A percentile compares a stretch with the other conserved stretches of the same genome.
Evolutionary conservation across 2,329 filamentous ascomycete species (phyloP).

Genomic region (Diaporthe amygdali): DNA sequence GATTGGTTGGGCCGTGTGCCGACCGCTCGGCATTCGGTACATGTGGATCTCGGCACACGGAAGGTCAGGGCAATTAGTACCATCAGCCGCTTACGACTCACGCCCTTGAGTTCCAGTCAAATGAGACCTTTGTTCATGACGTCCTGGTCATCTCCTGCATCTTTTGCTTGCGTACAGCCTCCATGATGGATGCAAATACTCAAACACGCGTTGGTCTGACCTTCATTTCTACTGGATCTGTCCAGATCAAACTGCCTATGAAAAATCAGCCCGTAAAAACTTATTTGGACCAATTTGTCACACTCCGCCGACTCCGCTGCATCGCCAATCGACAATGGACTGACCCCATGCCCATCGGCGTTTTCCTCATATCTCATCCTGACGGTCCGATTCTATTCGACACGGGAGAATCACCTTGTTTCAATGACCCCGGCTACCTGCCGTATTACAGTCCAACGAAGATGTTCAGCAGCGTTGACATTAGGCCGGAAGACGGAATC

Average conservation of each 20-base stretch:
- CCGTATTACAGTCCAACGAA: slow-evolving; percentile 27
- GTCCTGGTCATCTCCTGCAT: not conserved
- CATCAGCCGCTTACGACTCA: not conserved
- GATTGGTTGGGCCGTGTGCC: too few species aligned
- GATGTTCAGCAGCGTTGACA: slow-evolving; percentile 17
- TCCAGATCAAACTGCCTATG: not conserved
- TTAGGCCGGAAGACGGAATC: slow-evolving; percentile 28
- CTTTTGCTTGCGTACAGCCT: not conserved
- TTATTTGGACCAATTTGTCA: slow-evolving; percentile 15
- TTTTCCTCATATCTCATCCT: slow-evolving; percentile 30
- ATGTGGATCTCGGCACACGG: not conserved
- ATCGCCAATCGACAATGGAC: slow-evolving; percentile 28
- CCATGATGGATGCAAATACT: not conserved
- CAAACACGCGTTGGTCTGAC: not conserved
- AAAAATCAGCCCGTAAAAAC: not conserved
- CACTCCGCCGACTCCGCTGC: slow-evolving; percentile 29
- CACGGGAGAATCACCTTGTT: slow-evolving; percentile 30
- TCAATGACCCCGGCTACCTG: slow-evolving; percentile 29
- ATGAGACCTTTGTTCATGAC: not conserved
- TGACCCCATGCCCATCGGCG: slow-evolving; percentile 28
- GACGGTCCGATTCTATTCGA: slow-evolving; percentile 31
- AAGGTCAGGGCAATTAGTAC: not conserved
- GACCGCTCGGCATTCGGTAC: not conserved
- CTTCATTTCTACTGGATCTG: not conserved
- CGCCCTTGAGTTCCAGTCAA: not conserved